Base-by-base conservation (phyloP, 139 green algal species). In the Edaphochlamys debaryana region DNA sequence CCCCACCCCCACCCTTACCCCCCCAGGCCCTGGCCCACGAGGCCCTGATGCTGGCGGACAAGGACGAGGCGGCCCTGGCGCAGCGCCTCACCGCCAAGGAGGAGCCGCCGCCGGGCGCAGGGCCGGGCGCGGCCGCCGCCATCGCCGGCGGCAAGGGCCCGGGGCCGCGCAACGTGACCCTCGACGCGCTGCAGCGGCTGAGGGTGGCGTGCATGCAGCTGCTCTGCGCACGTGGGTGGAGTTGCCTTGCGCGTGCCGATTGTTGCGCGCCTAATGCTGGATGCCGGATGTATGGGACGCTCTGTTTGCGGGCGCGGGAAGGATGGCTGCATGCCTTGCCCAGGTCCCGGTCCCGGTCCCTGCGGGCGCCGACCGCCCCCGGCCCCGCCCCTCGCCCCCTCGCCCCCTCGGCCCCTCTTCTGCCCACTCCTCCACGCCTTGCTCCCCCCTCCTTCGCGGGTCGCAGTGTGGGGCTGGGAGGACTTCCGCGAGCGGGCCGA, bases 121-220 rank as follows among this genome's bases (percentile, higher is more conserved):
- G 56, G 0, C 37, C 9, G 11, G 60, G 60, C 23, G 29, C 34
- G 37, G 40, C 34, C 56, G 73, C 50, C 19, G 37, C 58, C 30
- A 70, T 32, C 29, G 73, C 56, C 36, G 73, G 73, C 73, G 58
- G 73, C 32, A 42, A 32, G 34, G 60, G 67, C 50, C n/a, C 48
- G 67, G 79, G 63, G 74, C 79, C 75, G 45, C 72, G 79, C 68
- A 70, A 85, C 56, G 54, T 91, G 58, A 90, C 82, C 22, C 60
- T 79, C 3, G 90, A 94, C 37, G 63, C 74, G 34, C 68, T 97
- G 38, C 87, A 84, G 38, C 68, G 85, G 41, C 86, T 98, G 85
- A 88, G 93, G 22, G 88, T 91, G 40, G 88, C 90, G 3, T 80
- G 73, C 73, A 69, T 98, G 67, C 85, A 96, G 63, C 90, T 98